Base-by-base conservation (phyloP, 441 rosid species). In the Populus hybrid region DNA sequence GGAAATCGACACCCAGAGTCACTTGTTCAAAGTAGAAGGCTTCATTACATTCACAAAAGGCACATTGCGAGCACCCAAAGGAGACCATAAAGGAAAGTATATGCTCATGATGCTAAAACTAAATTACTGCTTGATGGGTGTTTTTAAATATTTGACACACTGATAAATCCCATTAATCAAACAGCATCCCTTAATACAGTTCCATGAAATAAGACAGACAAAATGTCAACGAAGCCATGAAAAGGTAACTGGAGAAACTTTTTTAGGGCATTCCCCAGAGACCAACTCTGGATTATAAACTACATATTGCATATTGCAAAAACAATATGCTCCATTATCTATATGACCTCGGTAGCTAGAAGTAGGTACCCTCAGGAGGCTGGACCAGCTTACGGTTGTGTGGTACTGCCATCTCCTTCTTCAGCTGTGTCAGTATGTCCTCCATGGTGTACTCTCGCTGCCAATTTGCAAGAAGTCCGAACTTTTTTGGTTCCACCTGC, bases 311-410 rank as follows among this genome's bases (percentile, higher is more conserved):
- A 82, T 76, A 85, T 72, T 82, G 85, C 75, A 36, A 72, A 75
- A 66, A 82, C 86, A 78, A 81, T 78, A 78, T 75, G 77, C 72
- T 77, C 80, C 81, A 67, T 74, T 80, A 70, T 64, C 81, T 67
- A 74, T 83, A 77, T 35, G 78, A 54, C 74, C 82, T 78, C 34
- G 59, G 73, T 67, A 84, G 84, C 92, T 93, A 94, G 92, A 91
- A 94, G 87, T 88, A 95, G 86, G 97, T 90, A 73, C 99, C 99
- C 91, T 95, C 99, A 0, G 97, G 95, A 77, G 99, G 99, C 88
- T 95, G 99, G 81, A 94, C 99, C 81, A 91, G 91, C 91, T 95
- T 95, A 61, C 97, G 89, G 86, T 92, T 95, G 75, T 94, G 97
- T 20, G 97, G 89, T 2, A 90, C 84, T 20, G 95, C 91, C 98